Percentiles rank a stretch among this genome's conserved stretches.
Conservation (phyloP, 306 rosid genomes). For the Hippophae gyantsensis region DNA sequence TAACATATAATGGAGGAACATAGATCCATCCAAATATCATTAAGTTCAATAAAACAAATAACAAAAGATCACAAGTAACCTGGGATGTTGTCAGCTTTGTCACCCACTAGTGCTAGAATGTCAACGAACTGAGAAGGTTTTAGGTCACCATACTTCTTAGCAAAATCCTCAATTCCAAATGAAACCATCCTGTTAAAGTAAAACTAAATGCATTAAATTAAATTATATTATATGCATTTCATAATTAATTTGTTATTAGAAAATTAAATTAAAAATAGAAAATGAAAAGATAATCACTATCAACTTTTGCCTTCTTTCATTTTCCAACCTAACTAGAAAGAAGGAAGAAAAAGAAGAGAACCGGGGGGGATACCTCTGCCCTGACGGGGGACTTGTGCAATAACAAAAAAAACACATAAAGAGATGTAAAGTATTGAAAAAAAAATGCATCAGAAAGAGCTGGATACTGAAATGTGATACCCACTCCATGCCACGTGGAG, state of each 20-base stretch:
- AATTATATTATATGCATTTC: no score
- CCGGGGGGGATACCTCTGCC: no score
- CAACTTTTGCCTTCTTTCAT: no score
- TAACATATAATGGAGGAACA: no score
- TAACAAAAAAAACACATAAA: not conserved
- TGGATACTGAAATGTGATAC: slow-evolving; percentile 12
- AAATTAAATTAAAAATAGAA: no score
- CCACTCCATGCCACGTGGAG: slow-evolving; percentile 92
- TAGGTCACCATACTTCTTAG: slow-evolving; percentile 53
- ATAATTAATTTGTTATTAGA: no score
- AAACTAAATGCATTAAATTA: slow-evolving; percentile 7
- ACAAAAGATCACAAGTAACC: slow-evolving; percentile 24
- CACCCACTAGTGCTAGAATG: slow-evolving; percentile 76
- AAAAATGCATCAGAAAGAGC: not conserved
- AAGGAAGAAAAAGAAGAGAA: no score
- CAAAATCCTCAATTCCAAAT: slow-evolving; percentile 88
- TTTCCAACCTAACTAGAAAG: no score
- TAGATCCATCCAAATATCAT: not conserved
- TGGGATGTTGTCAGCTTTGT: slow-evolving; percentile 89
- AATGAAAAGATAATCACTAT: no score
- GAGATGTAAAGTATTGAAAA: not conserved
- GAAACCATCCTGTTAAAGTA: slow-evolving; percentile 69
- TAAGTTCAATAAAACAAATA: no score
- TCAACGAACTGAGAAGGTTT: slow-evolving; percentile 92
- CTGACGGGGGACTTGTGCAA: not conserved